Evolutionary conservation across 1,139 yeast species (phyloP).

Genomic region (Geotrichum reessii): DNA sequence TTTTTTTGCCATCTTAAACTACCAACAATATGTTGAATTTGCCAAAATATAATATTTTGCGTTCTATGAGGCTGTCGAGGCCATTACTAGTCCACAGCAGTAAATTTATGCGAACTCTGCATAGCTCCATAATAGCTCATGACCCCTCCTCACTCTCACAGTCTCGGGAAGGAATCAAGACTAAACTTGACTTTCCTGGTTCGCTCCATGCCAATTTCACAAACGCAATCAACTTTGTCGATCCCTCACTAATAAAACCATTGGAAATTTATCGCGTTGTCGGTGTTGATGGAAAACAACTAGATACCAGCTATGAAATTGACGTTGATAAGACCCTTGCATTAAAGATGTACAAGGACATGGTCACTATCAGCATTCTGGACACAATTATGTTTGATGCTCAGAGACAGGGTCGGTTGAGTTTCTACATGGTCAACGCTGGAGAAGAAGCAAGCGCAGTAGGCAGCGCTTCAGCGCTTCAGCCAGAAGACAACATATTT

Average conservation of each 20-base stretch:
- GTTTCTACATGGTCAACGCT: constrained; percentile 38
- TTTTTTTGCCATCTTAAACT: neutral
- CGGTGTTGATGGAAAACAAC: constrained; percentile 30
- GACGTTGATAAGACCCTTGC: constrained; percentile 29
- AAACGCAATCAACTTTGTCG: constrained; percentile 23
- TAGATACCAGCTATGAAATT: constrained; percentile 27
- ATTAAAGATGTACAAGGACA: constrained; percentile 32
- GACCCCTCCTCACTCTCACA: constrained; percentile 23
- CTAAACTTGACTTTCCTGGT: constrained; percentile 33
- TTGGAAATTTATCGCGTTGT: constrained; percentile 33
- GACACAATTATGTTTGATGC: constrained; percentile 38
- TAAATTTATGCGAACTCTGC: neutral
- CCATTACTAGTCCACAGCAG: neutral
- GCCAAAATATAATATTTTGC: neutral
- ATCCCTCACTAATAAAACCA: constrained; percentile 25
- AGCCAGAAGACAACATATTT: constrained; percentile 32
- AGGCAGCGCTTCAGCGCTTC: constrained; percentile 36
- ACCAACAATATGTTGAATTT: neutral
- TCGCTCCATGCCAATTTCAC: constrained; percentile 31
- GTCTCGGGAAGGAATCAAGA: constrained; percentile 25
- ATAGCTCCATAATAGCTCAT: neutral
- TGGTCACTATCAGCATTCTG: constrained; percentile 33
- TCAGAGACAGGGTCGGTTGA: constrained; percentile 37
- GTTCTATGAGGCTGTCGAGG: neutral
- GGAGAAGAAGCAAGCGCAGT: constrained; percentile 38